phyloP scores from a whole-genome alignment of 2,329 filamentous ascomycete genomes.

The Domatiomyces globalis region DNA sequence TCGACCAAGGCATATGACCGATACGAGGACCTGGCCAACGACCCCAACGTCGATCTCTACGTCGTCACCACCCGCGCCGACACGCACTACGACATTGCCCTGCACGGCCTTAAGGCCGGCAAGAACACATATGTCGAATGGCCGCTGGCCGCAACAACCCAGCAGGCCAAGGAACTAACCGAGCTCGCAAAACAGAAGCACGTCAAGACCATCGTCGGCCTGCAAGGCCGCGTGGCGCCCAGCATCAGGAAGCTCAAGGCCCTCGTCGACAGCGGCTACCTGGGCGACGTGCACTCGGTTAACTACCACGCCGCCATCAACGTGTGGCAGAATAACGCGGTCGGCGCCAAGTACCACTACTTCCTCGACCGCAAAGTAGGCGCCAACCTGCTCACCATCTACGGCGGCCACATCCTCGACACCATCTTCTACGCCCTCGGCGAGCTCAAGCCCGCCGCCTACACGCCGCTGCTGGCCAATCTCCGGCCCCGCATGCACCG shows the following conservation, averaged over 20 bases:
- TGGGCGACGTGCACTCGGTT: constrained; percentile 41
- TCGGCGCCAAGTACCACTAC: constrained; percentile 30
- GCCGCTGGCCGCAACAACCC: constrained; percentile 37
- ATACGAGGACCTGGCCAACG: constrained; percentile 35
- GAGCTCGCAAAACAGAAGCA: constrained; percentile 23
- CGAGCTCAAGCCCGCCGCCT: constrained; percentile 13
- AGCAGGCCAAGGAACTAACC: constrained; percentile 31
- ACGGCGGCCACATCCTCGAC: constrained; percentile 21
- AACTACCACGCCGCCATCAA: constrained; percentile 31
- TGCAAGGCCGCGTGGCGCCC: constrained; percentile 39
- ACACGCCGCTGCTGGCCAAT: constrained; percentile 13
- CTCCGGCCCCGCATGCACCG: constrained; percentile 12
- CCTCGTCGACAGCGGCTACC: constrained; percentile 31
- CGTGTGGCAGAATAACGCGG: constrained; percentile 18
- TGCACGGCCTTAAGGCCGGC: constrained; percentile 37
- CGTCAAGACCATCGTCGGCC: constrained; percentile 32
- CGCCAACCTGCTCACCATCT: constrained; percentile 30
- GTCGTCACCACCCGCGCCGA: constrained; percentile 43
- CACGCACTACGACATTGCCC: constrained; percentile 33
- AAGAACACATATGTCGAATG: constrained; percentile 45
- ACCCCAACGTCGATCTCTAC: constrained; percentile 40
- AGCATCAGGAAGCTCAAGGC: constrained; percentile 31
- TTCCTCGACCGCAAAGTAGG: constrained; percentile 35
- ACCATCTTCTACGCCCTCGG: constrained; percentile 15
- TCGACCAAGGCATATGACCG: constrained; percentile 37